Evolutionary conservation across 352 stramenopile genomes (phyloP), one percentile per base, ranked within the genome.

Genomic region (Aphanomyces cochlioides): DNA sequence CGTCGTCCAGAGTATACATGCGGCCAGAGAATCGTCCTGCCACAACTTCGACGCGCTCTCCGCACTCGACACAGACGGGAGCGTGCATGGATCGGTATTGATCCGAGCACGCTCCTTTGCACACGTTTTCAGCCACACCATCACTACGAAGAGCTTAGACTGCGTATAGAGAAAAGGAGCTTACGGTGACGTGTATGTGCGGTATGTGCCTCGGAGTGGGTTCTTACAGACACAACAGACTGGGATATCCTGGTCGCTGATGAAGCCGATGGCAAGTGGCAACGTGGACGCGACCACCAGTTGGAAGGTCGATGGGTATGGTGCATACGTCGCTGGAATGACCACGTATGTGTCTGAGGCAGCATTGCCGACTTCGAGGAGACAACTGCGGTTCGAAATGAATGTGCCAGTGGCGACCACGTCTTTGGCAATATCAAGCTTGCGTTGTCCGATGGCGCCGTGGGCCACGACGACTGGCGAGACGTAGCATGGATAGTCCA

Each of bases 351-450:
- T 67, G 19, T 38, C 59, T 4, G 39, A 5, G 3, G 39, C 10
- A 4, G 40, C 8, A 6, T 15, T 19, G 38, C 10, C 69, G 7
- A 82, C 69, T 40, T 90, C 80, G 8, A 92, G 45, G 56, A 92
- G 47, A 38, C 81, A 92, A 61, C 86, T 92, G 45, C 86, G 84
- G 74, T 88, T 94, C 38, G 86, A 94, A 58, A 94, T 92, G 68
- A 94, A 94, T 10, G 85, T 94, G 40, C 87, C 87, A 4, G 81
- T 93, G 54, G 85, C 80, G 34, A 94, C 73, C 8, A 94, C 81
- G 61, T 94, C 85, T 38, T 85, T 76, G 8, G 76, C 84, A n/a
- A 94, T 67, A 66, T 94, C 87, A 69, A 94, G 90, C 66, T 94
- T 94, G 57, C 87, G 84, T 60, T 83, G 77, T 56, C 79, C 77